These are phyloP conservation scores for Bonia amplexicaulis DNA, from an alignment of 176 grass and related monocot species.

Conservation along the genomic window DNA sequence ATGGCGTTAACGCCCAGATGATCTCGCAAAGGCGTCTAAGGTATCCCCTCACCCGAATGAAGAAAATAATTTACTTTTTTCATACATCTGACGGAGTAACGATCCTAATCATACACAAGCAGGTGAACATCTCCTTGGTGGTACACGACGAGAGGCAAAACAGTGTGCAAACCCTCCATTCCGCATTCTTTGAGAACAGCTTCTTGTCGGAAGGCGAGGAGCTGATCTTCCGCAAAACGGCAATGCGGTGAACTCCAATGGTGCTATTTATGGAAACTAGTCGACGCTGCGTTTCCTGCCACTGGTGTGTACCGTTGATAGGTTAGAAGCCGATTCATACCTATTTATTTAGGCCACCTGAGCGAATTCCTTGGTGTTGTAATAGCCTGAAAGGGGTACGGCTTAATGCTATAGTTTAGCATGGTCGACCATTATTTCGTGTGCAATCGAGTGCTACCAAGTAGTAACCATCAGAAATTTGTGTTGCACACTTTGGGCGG, in stretches of 20 bases:
- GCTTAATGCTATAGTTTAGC: slow-evolving; percentile 6
- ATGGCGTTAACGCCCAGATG: slow-evolving; percentile 93
- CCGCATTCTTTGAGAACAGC: slow-evolving; percentile 77
- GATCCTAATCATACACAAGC: not conserved
- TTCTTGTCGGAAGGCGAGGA: slow-evolving; percentile 61
- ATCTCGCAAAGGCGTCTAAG: slow-evolving; percentile 98
- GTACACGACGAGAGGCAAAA: slow-evolving; percentile 85
- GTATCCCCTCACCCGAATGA: slow-evolving; percentile 17
- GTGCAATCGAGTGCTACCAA: not conserved
- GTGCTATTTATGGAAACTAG: slow-evolving; percentile 23
- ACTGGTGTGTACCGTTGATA: not conserved
- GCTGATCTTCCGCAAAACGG: slow-evolving; percentile 33
- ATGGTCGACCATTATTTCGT: slow-evolving; percentile 10
- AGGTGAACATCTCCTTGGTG: slow-evolving; percentile 97
- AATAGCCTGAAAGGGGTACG: not conserved
- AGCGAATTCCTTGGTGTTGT: slow-evolving; percentile 22
- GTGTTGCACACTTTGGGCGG: not conserved
- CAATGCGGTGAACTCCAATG: slow-evolving; percentile 22
- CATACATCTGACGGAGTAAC: not conserved
- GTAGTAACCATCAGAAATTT: not conserved
- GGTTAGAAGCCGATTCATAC: slow-evolving; percentile 2
- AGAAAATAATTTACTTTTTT: not conserved
- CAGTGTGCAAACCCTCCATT: slow-evolving; percentile 77
- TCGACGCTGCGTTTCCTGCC: not conserved
- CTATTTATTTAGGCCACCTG: slow-evolving; percentile 5